These are phyloP conservation scores for Cladorrhinum sp. DNA, from an alignment of 2,329 filamentous ascomycete species.

Conservation along the genomic window DNA sequence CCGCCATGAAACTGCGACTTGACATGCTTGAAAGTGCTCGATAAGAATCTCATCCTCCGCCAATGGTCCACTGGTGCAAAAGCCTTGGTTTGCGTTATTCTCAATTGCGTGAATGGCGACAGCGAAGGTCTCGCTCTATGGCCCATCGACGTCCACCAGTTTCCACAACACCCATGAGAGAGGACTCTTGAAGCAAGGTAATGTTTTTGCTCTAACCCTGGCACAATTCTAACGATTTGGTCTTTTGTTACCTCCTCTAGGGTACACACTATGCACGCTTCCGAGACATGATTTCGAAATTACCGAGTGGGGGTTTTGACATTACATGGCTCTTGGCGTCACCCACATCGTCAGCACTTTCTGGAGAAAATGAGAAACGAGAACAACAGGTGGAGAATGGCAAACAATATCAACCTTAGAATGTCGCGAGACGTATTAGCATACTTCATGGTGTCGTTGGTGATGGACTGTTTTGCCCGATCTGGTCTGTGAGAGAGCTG, in stretches of 20 bases:
- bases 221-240: not conserved
- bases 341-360: not conserved
- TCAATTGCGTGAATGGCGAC: not conserved
- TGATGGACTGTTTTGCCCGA: not conserved
- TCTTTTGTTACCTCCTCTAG: not conserved
- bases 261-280: conserved; percentile 3
- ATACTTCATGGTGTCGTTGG: not conserved
- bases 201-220: not conserved
- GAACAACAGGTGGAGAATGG: not conserved
- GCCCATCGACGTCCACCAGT: not conserved
- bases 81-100: not conserved
- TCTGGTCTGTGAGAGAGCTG: not conserved
- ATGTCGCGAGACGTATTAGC: not conserved
- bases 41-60: not conserved
- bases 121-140: not conserved
- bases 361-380: not conserved
- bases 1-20: conserved; percentile 14
- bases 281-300: not conserved
- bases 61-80: not conserved
- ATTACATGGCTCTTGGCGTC: not conserved
- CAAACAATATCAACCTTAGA: not conserved
- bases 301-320: not conserved
- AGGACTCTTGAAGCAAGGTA: not conserved
- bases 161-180: not conserved
- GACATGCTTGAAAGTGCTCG: conserved; percentile 4